Evolutionary conservation across 1,284 basidiomycete species (phyloP).

Genomic region (Amylostereum chailletii): DNA sequence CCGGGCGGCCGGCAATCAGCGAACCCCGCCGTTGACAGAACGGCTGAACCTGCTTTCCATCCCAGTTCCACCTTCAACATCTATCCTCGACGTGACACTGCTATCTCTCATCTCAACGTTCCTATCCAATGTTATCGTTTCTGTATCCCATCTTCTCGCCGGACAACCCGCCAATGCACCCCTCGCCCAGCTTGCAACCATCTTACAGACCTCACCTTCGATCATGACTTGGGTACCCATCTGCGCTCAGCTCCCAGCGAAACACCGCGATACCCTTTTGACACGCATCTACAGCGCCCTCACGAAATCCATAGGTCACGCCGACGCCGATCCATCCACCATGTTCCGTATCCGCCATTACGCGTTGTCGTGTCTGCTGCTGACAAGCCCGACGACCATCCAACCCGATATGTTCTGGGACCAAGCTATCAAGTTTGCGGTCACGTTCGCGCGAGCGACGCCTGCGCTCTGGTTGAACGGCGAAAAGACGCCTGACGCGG

Average conservation of each 20-base stretch:
- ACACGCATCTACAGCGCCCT: slow-evolving; percentile 49
- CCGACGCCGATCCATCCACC: slow-evolving; percentile 15
- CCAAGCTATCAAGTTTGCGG: slow-evolving; percentile 47
- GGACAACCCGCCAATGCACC: slow-evolving; percentile 14
- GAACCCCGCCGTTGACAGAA: not conserved
- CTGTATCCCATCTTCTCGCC: slow-evolving; percentile 23
- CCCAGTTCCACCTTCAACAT: slow-evolving; percentile 25
- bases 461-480: slow-evolving; percentile 9
- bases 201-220: slow-evolving; percentile 29
- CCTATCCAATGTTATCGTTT: slow-evolving; percentile 40
- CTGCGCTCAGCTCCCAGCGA: slow-evolving; percentile 33
- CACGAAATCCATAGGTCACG: slow-evolving; percentile 29
- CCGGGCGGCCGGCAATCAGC: not conserved
- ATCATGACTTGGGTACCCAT: slow-evolving; percentile 45
- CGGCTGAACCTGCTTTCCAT: slow-evolving; percentile 34
- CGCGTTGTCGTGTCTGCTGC: slow-evolving; percentile 22
- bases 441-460: slow-evolving; percentile 30
- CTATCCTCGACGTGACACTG: slow-evolving; percentile 28
- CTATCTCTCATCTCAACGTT: slow-evolving; percentile 51
- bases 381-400: slow-evolving; percentile 21
- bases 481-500: slow-evolving; percentile 10
- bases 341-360: slow-evolving; percentile 34
- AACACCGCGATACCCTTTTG: slow-evolving; percentile 47
- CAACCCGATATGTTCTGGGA: slow-evolving; percentile 50
- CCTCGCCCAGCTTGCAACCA: slow-evolving; percentile 22